These are phyloP conservation scores for Lodderomyces margitis DNA, from an alignment of 1,139 yeast species.

Conservation along the genomic window DNA sequence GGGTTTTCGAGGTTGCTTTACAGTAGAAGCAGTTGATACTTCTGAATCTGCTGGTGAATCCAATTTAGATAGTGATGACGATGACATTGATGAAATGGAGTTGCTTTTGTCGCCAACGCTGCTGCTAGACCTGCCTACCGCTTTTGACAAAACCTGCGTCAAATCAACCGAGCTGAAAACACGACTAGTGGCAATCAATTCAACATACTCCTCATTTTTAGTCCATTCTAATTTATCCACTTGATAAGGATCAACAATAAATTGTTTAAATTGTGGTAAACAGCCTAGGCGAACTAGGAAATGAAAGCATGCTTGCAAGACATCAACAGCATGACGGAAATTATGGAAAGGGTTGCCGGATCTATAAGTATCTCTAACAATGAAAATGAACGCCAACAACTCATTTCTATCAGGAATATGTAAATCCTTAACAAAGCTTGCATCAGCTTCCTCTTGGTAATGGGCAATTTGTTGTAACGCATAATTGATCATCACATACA, in stretches of 20 bases:
- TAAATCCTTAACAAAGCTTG: slow-evolving; percentile 10
- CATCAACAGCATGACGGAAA: slow-evolving; percentile 94
- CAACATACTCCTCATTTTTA: background rate
- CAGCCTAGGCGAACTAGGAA: slow-evolving; percentile 52
- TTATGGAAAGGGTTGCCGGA: slow-evolving; percentile 90
- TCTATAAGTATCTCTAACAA: slow-evolving; percentile 74
- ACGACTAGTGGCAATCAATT: background rate
- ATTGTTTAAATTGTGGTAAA: slow-evolving; percentile 42
- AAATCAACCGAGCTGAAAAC: slow-evolving; percentile 1
- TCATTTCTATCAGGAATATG: slow-evolving; percentile 38
- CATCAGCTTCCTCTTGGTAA: background rate
- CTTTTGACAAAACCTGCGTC: background rate
- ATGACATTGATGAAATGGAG: background rate
- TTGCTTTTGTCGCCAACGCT: background rate
- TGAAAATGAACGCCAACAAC: slow-evolving; percentile 56
- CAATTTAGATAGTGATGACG: background rate
- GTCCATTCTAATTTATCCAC: slow-evolving; percentile 6
- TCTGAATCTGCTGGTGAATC: background rate
- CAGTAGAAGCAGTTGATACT: background rate
- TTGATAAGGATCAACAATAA: slow-evolving; percentile 27
- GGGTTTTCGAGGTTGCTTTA: background rate
- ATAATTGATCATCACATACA: slow-evolving; percentile 51
- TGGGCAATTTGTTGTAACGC: slow-evolving; percentile 35
- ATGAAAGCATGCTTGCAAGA: slow-evolving; percentile 82
- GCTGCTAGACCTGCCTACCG: background rate